Conservation (phyloP, 1,284 basidiomycete genomes). For the Gymnopus androsaceus region DNA sequence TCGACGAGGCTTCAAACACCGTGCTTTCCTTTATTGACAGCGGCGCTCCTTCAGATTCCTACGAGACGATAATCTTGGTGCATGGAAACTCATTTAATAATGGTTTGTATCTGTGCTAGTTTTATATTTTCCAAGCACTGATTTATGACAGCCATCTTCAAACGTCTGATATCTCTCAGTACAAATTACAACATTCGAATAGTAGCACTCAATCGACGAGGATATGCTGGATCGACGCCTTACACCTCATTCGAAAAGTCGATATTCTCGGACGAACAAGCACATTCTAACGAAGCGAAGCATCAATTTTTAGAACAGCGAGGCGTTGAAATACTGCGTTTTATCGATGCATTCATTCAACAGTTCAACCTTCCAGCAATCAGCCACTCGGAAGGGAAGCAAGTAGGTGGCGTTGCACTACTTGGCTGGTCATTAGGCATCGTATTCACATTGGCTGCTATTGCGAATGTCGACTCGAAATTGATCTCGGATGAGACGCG, state of each 20-base stretch:
- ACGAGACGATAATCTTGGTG: conserved; percentile 5
- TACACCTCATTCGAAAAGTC: neutral
- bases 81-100: conserved; percentile 7
- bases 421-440: conserved; percentile 15
- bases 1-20: neutral
- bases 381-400: neutral
- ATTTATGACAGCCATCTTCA: conserved; percentile 2
- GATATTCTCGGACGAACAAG: neutral
- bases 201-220: conserved; percentile 13
- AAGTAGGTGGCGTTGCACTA: conserved; percentile 7
- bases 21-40: conserved; percentile 6
- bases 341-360: conserved; percentile 15
- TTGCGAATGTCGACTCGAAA: conserved; percentile 6
- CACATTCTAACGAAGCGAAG: neutral
- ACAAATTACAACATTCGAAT: conserved; percentile 13
- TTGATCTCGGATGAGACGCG: neutral
- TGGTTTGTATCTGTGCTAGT: neutral
- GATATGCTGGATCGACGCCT: conserved; percentile 12
- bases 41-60: neutral
- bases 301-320: conserved; percentile 1
- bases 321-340: conserved; percentile 10
- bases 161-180: neutral
- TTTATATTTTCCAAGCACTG: neutral
- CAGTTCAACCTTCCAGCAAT: conserved; percentile 8
- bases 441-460: conserved; percentile 6